Percentiles rank a stretch among this genome's conserved stretches.
Conservation (phyloP, 352 stramenopile species). For the Phytopythium oedochilum region DNA sequence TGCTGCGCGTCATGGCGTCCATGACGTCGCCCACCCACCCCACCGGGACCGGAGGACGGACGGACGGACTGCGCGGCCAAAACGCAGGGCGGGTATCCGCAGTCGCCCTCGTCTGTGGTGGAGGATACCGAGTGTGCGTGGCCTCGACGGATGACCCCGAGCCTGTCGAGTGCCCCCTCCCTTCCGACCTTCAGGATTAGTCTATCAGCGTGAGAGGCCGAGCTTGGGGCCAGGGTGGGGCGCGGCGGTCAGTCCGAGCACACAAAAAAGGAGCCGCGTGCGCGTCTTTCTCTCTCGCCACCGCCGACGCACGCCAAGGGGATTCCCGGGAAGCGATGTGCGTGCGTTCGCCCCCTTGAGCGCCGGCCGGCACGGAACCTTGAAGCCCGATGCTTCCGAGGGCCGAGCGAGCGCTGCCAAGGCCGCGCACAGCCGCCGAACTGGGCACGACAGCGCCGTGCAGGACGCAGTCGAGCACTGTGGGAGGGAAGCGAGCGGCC, state of each 20-base stretch:
- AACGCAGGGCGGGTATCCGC: too few relatives aligned
- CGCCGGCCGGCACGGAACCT: too few relatives aligned
- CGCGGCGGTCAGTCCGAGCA: neutral
- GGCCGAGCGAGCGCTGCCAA: too few relatives aligned
- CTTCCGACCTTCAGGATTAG: neutral
- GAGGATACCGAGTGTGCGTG: neutral
- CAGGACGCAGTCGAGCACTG: too few relatives aligned
- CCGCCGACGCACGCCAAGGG: neutral
- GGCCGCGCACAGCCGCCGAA: too few relatives aligned
- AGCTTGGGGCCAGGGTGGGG: too few relatives aligned
- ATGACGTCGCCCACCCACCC: neutral
- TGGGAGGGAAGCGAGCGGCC: too few relatives aligned
- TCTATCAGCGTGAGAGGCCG: too few relatives aligned
- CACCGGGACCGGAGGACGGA: neutral
- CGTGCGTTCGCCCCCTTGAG: neutral
- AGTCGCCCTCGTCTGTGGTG: neutral
- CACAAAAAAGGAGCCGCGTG: neutral
- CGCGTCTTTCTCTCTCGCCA: neutral
- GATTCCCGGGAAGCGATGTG: slow-evolving; percentile 2
- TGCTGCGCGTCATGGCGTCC: neutral
- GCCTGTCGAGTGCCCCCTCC: neutral
- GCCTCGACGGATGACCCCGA: neutral
- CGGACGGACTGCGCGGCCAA: neutral
- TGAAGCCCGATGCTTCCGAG: too few relatives aligned
- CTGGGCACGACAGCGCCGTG: too few relatives aligned